A percentile compares a stretch with the other conserved stretches of the same genome.
phyloP scores from a whole-genome alignment of 495 filamentous ascomycete species.

The Cercophora samala region DNA sequence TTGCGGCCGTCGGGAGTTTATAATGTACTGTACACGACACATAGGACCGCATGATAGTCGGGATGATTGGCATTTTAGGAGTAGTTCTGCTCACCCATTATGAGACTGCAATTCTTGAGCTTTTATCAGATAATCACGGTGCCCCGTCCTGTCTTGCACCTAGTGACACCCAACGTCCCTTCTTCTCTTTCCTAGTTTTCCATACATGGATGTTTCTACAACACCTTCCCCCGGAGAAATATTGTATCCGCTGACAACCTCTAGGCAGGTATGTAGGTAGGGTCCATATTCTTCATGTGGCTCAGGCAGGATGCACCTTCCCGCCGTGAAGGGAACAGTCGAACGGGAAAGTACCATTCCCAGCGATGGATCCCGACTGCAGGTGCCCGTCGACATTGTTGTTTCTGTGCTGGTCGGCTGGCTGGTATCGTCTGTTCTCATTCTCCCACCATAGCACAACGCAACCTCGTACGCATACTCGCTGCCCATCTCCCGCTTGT shows the following conservation, averaged over 20 bases:
- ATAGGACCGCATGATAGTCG: conserved; percentile 16
- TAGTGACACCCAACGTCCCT: too few relatives aligned
- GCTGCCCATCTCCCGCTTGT: not conserved
- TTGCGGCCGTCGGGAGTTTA: conserved; percentile 30
- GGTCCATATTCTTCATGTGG: too few relatives aligned
- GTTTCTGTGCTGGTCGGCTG: not conserved
- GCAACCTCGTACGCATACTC: not conserved
- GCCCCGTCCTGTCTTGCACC: not conserved
- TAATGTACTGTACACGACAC: conserved; percentile 42
- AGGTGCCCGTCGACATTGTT: not conserved
- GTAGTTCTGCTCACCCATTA: conserved; percentile 17
- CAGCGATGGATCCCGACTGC: not conserved
- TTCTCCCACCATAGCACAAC: not conserved
- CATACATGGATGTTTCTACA: not conserved
- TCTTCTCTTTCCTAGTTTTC: not conserved
- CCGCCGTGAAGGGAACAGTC: not conserved
- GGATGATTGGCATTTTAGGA: conserved; percentile 27
- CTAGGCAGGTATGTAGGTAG: not conserved
- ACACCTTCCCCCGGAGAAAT: not conserved
- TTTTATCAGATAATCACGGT: not conserved
- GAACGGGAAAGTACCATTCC: not conserved
- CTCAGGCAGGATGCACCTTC: not conserved
- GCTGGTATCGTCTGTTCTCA: not conserved
- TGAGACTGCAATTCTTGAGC: conserved; percentile 7
- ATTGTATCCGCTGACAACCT: not conserved